phyloP scores from a whole-genome alignment of 2,329 filamentous ascomycete genomes.

The Endoconidiophora polonica region DNA sequence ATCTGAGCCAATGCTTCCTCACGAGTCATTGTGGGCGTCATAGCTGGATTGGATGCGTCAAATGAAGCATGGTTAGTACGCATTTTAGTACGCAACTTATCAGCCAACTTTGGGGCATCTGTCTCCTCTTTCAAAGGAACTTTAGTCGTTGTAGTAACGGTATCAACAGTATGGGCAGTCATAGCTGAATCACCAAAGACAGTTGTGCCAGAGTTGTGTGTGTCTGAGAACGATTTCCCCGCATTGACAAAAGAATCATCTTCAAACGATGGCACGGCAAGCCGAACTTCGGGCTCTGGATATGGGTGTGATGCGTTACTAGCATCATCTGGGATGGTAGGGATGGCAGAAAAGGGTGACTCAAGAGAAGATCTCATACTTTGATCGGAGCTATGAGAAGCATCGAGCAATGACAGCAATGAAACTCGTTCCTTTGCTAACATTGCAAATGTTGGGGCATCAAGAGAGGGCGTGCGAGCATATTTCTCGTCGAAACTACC shows the following conservation, averaged over 20 bases:
- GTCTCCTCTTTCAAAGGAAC: conserved; percentile 34
- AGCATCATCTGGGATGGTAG: conserved; percentile 9
- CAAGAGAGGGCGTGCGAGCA: conserved; percentile 43
- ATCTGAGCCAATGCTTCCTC: conserved; percentile 65
- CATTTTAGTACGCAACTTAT: conserved; percentile 2
- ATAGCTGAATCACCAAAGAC: background rate
- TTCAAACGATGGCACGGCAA: conserved; percentile 20
- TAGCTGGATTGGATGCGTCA: conserved; percentile 38
- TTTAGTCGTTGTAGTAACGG: conserved; percentile 31
- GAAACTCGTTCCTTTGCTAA: conserved; percentile 37
- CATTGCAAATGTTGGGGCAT: conserved; percentile 41
- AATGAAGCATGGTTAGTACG: conserved; percentile 23
- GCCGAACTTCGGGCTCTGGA: conserved; percentile 15
- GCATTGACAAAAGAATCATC: conserved; percentile 13
- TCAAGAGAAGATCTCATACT: background rate
- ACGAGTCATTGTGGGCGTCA: conserved; percentile 50
- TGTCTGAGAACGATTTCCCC: conserved; percentile 24
- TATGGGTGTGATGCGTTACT: conserved; percentile 11
- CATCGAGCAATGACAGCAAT: conserved; percentile 43
- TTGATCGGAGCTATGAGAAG: conserved; percentile 24
- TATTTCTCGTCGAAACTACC: conserved; percentile 19
- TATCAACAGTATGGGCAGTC: conserved; percentile 22
- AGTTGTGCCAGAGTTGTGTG: background rate
- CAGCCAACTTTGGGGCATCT: conserved; percentile 13
- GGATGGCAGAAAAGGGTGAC: conserved; percentile 3